phyloP scores from a whole-genome alignment of 805 yeast species.

The Candida xiaguanensis region DNA sequence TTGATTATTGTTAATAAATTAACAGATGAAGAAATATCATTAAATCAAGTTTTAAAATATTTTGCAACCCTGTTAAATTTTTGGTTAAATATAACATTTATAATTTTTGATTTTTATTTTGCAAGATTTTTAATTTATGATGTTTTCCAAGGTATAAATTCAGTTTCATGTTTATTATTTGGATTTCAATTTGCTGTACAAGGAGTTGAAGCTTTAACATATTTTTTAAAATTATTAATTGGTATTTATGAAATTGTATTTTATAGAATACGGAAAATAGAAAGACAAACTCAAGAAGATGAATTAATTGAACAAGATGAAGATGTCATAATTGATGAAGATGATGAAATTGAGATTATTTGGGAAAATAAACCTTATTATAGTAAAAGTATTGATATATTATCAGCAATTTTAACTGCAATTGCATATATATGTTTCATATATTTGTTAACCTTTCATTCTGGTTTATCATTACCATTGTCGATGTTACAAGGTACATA shows the following conservation, averaged over 20 bases:
- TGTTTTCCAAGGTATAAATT: slow-evolving; percentile 45
- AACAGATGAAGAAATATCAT: slow-evolving; percentile 12
- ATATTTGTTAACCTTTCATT: slow-evolving; percentile 31
- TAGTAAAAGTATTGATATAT: slow-evolving; percentile 54
- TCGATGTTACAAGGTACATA: slow-evolving; percentile 42
- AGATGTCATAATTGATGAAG: slow-evolving; percentile 17
- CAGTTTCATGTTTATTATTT: slow-evolving; percentile 60
- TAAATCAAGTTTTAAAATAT: slow-evolving; percentile 24
- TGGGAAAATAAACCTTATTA: slow-evolving; percentile 72
- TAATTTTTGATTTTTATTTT: slow-evolving; percentile 48
- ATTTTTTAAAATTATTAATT: slow-evolving; percentile 44
- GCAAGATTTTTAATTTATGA: slow-evolving; percentile 56
- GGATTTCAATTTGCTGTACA: slow-evolving; percentile 75
- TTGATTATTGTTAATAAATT: slow-evolving; percentile 25
- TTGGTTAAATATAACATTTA: slow-evolving; percentile 42
- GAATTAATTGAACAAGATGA: slow-evolving; percentile 17
- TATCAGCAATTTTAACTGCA: slow-evolving; percentile 39
- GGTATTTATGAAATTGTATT: slow-evolving; percentile 52
- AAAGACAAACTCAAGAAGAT: slow-evolving; percentile 5
- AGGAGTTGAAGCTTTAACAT: slow-evolving; percentile 49
- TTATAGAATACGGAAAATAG: slow-evolving; percentile 20
- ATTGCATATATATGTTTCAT: slow-evolving; percentile 27
- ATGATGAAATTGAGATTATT: slow-evolving; percentile 50
- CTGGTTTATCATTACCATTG: slow-evolving; percentile 30
- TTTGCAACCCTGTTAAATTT: slow-evolving; percentile 28